Evolutionary conservation across 768 basidiomycete species (phyloP).

Genomic region (Boletellus emodensis): DNA sequence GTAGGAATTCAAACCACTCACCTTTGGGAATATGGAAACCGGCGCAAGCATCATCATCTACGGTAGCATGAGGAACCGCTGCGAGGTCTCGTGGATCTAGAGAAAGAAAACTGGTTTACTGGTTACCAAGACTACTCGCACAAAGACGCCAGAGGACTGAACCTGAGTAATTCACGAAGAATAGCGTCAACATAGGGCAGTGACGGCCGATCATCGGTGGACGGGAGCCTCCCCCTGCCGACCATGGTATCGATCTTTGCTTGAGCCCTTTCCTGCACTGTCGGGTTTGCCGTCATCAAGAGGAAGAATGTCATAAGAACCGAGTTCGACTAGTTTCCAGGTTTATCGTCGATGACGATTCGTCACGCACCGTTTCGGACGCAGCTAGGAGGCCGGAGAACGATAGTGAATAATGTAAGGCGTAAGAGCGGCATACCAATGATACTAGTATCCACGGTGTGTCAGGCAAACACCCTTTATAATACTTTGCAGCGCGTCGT

Average conservation of each 20-base stretch:
- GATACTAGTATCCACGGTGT: constrained; percentile 2
- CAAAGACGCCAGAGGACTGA: background rate
- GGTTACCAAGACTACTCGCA: background rate
- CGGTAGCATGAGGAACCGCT: constrained; percentile 25
- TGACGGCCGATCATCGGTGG: background rate
- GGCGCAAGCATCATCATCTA: constrained; percentile 37
- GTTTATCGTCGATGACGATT: background rate
- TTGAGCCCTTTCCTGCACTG: background rate
- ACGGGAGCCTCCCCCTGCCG: background rate
- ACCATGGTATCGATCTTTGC: background rate
- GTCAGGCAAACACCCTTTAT: background rate
- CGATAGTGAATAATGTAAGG: background rate
- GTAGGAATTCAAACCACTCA: background rate
- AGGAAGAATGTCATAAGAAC: background rate
- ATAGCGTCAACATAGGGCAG: background rate
- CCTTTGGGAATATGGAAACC: constrained; percentile 47
- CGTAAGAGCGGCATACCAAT: constrained; percentile 2
- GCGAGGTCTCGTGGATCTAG: background rate
- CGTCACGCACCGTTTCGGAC: background rate
- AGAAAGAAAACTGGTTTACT: background rate
- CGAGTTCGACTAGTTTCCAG: background rate
- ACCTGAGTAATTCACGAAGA: background rate
- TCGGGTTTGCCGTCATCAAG: background rate
- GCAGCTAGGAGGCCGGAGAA: background rate
- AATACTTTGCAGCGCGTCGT: constrained; percentile 1